These are phyloP conservation scores for Fusarium agapanthi DNA, from an alignment of 2,329 filamentous ascomycete genomes.

Conservation along the genomic window DNA sequence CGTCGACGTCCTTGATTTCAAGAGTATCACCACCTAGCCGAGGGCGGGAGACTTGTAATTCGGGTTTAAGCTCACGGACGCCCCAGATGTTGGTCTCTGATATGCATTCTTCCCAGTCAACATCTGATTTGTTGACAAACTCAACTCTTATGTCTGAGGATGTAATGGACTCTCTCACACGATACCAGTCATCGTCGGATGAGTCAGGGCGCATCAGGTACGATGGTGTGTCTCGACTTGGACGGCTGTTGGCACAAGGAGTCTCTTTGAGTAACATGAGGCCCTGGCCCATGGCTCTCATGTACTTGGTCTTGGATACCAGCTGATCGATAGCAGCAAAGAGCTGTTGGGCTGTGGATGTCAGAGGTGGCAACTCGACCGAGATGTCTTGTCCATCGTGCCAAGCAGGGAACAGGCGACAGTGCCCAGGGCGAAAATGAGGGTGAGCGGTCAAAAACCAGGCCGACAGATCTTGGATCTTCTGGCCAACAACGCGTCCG, in stretches of 20 bases:
- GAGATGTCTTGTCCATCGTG: not conserved
- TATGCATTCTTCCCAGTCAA: conserved; percentile 31
- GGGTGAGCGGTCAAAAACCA: not conserved
- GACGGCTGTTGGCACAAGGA: not conserved
- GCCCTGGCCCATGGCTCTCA: not conserved
- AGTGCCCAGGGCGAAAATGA: conserved; percentile 1
- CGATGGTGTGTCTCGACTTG: not conserved
- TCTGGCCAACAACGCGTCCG: not conserved
- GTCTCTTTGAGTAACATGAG: conserved; percentile 29
- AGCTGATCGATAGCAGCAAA: not conserved
- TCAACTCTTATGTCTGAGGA: conserved; percentile 7
- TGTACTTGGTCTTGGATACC: not conserved
- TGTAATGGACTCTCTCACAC: conserved; percentile 34
- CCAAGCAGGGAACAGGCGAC: conserved; percentile 16
- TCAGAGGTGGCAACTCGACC: conserved; percentile 13
- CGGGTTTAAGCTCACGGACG: not conserved
- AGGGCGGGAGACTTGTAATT: not conserved
- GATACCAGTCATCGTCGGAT: conserved; percentile 36
- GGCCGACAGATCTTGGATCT: not conserved
- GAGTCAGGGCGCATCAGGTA: conserved; percentile 29
- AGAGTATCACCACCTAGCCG: not conserved
- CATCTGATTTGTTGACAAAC: not conserved
- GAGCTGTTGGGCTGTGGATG: not conserved
- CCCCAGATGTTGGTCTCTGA: conserved; percentile 38
- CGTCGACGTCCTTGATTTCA: not conserved